These are phyloP conservation scores for Corymbia calophylla DNA, from an alignment of 441 rosid species.

Conservation along the genomic window DNA sequence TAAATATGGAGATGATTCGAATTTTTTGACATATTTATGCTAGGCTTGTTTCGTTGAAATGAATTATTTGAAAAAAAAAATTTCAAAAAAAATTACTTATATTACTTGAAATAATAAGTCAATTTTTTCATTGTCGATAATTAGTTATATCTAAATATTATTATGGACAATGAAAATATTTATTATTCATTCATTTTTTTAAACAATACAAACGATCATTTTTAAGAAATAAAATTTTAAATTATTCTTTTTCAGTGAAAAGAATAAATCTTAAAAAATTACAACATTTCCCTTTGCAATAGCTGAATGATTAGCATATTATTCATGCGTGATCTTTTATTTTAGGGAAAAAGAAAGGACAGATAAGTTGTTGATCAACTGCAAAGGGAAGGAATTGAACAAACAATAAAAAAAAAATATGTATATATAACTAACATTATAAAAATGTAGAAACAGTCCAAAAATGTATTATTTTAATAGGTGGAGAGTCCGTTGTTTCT, in stretches of 20 bases:
- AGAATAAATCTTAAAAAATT: neutral
- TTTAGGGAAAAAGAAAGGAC: neutral
- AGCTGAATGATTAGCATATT: neutral
- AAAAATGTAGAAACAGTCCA: neutral
- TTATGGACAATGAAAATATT: neutral
- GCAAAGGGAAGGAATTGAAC: neutral
- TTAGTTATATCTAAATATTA: no score
- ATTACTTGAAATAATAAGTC: neutral
- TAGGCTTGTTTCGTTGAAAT: neutral
- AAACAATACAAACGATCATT: no score
- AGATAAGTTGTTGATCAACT: neutral
- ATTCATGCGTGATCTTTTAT: neutral
- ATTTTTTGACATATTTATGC: neutral
- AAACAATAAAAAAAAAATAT: neutral
- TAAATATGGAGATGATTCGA: neutral
- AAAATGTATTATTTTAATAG: neutral
- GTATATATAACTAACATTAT: neutral
- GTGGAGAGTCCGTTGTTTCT: neutral
- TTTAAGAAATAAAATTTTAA: no score
- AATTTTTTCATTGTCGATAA: neutral
- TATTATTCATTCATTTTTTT: neutral
- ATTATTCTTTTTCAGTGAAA: neutral
- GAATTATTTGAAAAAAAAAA: neutral
- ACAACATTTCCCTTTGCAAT: neutral
- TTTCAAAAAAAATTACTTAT: rapidly evolving